These are phyloP conservation scores for Ramularia endophylla DNA, from an alignment of 2,329 filamentous ascomycete genomes.

Conservation along the genomic window DNA sequence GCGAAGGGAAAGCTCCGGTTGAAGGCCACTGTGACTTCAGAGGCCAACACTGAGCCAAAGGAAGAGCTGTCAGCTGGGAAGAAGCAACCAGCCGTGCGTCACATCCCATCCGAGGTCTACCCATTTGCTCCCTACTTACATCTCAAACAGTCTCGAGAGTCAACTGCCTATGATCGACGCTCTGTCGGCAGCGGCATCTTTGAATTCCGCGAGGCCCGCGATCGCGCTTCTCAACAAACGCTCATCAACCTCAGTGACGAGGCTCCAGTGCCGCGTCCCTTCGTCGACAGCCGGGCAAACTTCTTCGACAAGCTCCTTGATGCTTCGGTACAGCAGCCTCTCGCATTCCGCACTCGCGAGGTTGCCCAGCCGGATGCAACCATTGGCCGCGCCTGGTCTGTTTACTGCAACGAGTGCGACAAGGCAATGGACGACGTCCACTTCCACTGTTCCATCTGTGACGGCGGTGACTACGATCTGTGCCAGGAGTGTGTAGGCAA, in stretches of 20 bases:
- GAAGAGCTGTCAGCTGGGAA: constrained; percentile 1
- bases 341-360: constrained; percentile 38
- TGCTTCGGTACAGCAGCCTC: constrained; percentile 11
- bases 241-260: constrained; percentile 19
- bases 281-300: constrained; percentile 26
- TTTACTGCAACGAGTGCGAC: constrained; percentile 92
- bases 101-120: background rate
- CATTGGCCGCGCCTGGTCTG: constrained; percentile 56
- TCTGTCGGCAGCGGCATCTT: constrained; percentile 33
- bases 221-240: constrained; percentile 27
- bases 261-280: constrained; percentile 36
- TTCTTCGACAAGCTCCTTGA: constrained; percentile 19
- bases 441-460: constrained; percentile 92
- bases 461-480: constrained; percentile 89
- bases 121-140: constrained; percentile 11
- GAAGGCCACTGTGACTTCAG: constrained; percentile 37
- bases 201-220: constrained; percentile 32
- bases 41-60: constrained; percentile 14
- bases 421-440: constrained; percentile 71
- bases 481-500: constrained; percentile 72
- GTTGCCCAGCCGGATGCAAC: constrained; percentile 26
- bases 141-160: constrained; percentile 19
- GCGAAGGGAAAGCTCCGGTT: constrained; percentile 97
- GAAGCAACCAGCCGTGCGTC: constrained; percentile 1
- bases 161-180: constrained; percentile 25